Evolutionary conservation across 352 stramenopile species (phyloP).

Genomic region (Phytophthora meadii): DNA sequence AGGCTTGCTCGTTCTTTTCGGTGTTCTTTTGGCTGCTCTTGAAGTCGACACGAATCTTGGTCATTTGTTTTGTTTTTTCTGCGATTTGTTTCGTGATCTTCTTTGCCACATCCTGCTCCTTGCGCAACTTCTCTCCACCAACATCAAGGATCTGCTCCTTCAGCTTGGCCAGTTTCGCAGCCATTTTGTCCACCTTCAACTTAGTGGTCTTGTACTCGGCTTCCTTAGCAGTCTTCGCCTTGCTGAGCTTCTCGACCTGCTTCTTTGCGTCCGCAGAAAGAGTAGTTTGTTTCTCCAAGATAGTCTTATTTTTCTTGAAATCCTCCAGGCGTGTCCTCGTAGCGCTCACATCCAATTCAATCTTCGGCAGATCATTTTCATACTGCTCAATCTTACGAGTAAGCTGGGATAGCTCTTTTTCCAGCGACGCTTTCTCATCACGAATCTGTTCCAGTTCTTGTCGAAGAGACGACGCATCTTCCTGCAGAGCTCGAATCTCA

Average conservation of each 20-base stretch:
- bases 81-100: constrained; percentile 88
- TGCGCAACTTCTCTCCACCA: constrained; percentile 94
- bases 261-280: constrained; percentile 89
- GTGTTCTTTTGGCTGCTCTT: constrained; percentile 85
- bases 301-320: constrained; percentile 60
- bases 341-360: constrained; percentile 83
- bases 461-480: constrained; percentile 56
- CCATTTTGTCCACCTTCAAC: constrained; percentile 70
- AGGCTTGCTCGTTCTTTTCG: constrained; percentile 69
- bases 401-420: constrained; percentile 87
- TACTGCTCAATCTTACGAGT: constrained; percentile 90
- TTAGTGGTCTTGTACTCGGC: constrained; percentile 81
- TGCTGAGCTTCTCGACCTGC: constrained; percentile 86
- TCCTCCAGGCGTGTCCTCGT: constrained; percentile 71
- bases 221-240: constrained; percentile 90
- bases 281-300: constrained; percentile 89
- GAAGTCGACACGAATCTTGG: constrained; percentile 85
- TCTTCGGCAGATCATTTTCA: constrained; percentile 91
- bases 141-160: constrained; percentile 97
- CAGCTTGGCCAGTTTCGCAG: constrained; percentile 86
- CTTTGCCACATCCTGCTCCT: constrained; percentile 90
- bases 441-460: constrained; percentile 66
- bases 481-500: constrained; percentile 73
- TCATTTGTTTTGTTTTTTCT: constrained; percentile 90
- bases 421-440: constrained; percentile 70